Conservation (phyloP, 2,329 filamentous ascomycete genomes). For the Trichoderma guizhouense region DNA sequence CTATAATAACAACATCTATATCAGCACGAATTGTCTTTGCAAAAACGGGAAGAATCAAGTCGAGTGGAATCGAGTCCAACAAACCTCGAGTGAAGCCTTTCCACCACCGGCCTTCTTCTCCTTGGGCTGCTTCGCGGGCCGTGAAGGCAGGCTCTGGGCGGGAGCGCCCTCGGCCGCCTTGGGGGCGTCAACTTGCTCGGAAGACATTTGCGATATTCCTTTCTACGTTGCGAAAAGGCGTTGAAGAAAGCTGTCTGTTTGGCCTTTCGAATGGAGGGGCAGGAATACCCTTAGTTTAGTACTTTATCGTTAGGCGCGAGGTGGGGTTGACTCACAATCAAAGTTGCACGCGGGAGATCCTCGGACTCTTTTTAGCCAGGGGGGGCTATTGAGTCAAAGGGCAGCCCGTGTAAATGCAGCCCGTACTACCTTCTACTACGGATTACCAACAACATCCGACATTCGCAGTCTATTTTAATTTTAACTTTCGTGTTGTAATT, state of each 20-base stretch:
- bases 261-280: conserved; percentile 29
- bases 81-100: conserved; percentile 57
- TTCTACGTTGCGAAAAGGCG: conserved; percentile 22
- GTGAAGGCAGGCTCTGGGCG: conserved; percentile 34
- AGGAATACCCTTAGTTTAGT: conserved; percentile 26
- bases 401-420: background rate
- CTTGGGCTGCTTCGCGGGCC: conserved; percentile 38
- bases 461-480: background rate
- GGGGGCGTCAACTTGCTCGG: conserved; percentile 36
- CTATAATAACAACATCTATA: conserved; percentile 22
- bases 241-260: conserved; percentile 27
- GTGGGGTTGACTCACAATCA: conserved; percentile 37
- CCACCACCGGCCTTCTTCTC: conserved; percentile 44
- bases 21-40: background rate
- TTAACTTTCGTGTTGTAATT: background rate
- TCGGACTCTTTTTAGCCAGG: conserved; percentile 21
- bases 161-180: conserved; percentile 35
- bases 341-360: conserved; percentile 25
- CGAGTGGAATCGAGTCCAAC: background rate
- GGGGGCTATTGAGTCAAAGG: background rate
- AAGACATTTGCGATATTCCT: conserved; percentile 33
- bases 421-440: background rate
- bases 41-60: background rate
- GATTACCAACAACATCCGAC: background rate
- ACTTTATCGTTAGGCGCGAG: conserved; percentile 22